Conservation (phyloP, 1,284 basidiomycete species). For the Ganoderma meredithae region DNA sequence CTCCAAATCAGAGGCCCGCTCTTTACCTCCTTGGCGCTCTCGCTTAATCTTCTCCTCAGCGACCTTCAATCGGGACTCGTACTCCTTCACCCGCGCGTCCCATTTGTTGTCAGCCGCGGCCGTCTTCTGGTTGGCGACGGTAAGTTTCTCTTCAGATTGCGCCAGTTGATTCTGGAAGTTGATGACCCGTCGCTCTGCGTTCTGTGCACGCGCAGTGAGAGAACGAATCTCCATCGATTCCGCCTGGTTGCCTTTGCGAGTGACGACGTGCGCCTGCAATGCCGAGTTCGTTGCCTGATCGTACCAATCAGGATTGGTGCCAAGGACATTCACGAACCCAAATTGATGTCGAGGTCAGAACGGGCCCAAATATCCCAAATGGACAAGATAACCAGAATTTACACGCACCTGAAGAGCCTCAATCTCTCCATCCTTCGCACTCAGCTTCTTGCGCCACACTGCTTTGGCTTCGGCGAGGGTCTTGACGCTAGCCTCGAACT, state of each 20-base stretch:
- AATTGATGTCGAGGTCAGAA: neutral
- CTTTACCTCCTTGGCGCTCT: constrained; percentile 94
- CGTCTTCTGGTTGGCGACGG: constrained; percentile 74
- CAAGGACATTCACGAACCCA: neutral
- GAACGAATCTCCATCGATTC: constrained; percentile 80
- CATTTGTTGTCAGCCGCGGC: constrained; percentile 82
- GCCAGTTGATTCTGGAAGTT: constrained; percentile 86
- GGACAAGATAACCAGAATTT: constrained; percentile 5
- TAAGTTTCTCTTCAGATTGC: constrained; percentile 85
- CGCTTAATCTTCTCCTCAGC: constrained; percentile 96
- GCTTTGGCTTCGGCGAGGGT: constrained; percentile 83
- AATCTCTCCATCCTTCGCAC: constrained; percentile 87
- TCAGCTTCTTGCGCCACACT: constrained; percentile 87
- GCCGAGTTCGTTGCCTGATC: constrained; percentile 77
- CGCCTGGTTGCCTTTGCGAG: constrained; percentile 69
- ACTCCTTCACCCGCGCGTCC: constrained; percentile 93
- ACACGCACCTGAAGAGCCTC: constrained; percentile 78
- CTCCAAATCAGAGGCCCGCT: constrained; percentile 76
- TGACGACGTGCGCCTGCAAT: constrained; percentile 76
- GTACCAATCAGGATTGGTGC: neutral
- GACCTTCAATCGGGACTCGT: constrained; percentile 82
- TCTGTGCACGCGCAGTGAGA: constrained; percentile 74
- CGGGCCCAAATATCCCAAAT: neutral
- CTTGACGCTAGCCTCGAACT: constrained; percentile 90
- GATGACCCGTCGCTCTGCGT: constrained; percentile 83